These are phyloP conservation scores for Entoloma clypeatum DNA, from an alignment of 1,284 basidiomycete genomes.

Conservation along the genomic window DNA sequence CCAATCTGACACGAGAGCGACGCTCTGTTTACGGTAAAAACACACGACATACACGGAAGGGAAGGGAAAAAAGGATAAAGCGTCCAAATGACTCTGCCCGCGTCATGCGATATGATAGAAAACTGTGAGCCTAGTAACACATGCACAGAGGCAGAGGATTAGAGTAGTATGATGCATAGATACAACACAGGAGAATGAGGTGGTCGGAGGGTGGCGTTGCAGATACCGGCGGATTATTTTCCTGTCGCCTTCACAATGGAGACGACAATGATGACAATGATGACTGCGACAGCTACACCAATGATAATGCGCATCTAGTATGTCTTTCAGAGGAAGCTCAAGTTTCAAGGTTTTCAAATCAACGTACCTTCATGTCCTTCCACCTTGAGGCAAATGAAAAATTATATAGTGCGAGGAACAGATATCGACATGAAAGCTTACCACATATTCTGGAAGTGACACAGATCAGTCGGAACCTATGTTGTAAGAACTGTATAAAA, in stretches of 20 bases:
- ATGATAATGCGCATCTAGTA: slow-evolving; percentile 86
- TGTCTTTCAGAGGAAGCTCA: slow-evolving; percentile 13
- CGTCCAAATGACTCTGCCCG: slow-evolving; percentile 15
- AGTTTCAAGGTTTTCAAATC: slow-evolving; percentile 1
- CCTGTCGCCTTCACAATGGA: slow-evolving; percentile 82
- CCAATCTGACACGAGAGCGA: too few species aligned
- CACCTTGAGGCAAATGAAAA: slow-evolving; percentile 54
- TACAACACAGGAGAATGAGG: slow-evolving; percentile 16
- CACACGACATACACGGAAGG: slow-evolving; percentile 14
- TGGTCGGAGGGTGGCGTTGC: slow-evolving; percentile 3
- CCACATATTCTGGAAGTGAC: slow-evolving; percentile 70
- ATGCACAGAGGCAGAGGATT: slow-evolving; percentile 17
- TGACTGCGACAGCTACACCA: slow-evolving; percentile 79
- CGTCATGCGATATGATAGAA: slow-evolving; percentile 11
- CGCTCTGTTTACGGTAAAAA: slow-evolving; percentile 11
- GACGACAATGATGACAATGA: slow-evolving; percentile 92
- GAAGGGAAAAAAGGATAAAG: slow-evolving; percentile 13
- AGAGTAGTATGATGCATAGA: slow-evolving; percentile 27
- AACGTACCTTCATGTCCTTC: slow-evolving; percentile 92
- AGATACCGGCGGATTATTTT: slow-evolving; percentile 26
- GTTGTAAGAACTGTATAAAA: slow-evolving; percentile 10
- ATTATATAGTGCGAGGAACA: slow-evolving; percentile 16
- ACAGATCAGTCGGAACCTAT: slow-evolving; percentile 20
- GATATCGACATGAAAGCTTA: slow-evolving; percentile 36
- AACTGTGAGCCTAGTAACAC: slow-evolving; percentile 16